These are phyloP conservation scores for Trichoderma sp. DNA, from an alignment of 2,329 filamentous ascomycete genomes.

Conservation along the genomic window DNA sequence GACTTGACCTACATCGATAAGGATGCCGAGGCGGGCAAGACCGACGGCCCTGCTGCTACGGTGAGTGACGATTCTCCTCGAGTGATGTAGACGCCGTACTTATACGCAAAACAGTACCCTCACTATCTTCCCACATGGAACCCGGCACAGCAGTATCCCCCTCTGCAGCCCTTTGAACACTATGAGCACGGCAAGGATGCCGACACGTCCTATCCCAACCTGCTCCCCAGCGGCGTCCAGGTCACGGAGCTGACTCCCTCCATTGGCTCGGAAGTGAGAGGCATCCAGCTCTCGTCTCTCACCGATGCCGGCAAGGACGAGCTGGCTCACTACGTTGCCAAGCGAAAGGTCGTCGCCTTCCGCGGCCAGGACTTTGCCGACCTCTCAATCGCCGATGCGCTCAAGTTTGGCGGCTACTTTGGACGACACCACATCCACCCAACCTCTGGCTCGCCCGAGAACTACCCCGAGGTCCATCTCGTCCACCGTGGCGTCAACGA, in stretches of 20 bases:
- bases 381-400: conserved; percentile 67
- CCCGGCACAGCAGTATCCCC: conserved; percentile 62
- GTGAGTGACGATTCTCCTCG: conserved; percentile 28
- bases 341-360: conserved; percentile 79
- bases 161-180: conserved; percentile 69
- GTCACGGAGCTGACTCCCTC: conserved; percentile 68
- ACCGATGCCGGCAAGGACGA: conserved; percentile 72
- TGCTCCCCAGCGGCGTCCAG: conserved; percentile 57
- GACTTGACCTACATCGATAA: conserved; percentile 33
- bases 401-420: conserved; percentile 73
- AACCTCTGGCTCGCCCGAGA: conserved; percentile 72
- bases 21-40: conserved; percentile 36
- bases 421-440: conserved; percentile 82
- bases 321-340: conserved; percentile 71
- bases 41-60: conserved; percentile 34
- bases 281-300: conserved; percentile 70
- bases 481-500: conserved; percentile 67
- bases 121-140: conserved; percentile 76
- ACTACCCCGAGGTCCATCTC: conserved; percentile 74
- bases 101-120: conserved; percentile 52
- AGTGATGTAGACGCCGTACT: not conserved
- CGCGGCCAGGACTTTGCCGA: conserved; percentile 72
- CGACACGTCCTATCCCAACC: conserved; percentile 67
- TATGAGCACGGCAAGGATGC: conserved; percentile 76
- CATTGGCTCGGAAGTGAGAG: conserved; percentile 71